These are phyloP conservation scores for Chlorella vulgaris DNA, from an alignment of 139 green algal species.

Conservation along the genomic window DNA sequence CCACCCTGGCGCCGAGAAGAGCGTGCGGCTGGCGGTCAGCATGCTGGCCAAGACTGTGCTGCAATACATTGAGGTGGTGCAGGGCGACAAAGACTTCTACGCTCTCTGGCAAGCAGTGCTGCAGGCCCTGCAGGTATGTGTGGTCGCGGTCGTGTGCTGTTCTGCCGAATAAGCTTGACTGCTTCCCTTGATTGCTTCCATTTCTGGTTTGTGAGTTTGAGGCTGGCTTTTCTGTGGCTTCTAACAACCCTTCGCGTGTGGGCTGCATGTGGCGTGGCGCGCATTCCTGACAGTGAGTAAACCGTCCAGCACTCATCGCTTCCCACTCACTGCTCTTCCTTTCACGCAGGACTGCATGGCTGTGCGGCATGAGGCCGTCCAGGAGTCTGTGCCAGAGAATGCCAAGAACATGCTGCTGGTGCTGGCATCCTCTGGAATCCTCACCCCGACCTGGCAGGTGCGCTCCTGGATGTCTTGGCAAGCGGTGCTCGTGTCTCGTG, in stretches of 20 bases:
- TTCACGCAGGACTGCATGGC: conserved; percentile 57
- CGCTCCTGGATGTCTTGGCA: neutral
- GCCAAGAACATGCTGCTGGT: conserved; percentile 98
- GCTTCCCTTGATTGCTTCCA: neutral
- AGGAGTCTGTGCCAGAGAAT: conserved; percentile 88
- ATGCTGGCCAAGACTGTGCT: conserved; percentile 74
- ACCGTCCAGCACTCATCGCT: too few species aligned
- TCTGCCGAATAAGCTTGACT: neutral
- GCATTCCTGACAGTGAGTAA: too few species aligned
- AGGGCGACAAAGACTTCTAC: conserved; percentile 51
- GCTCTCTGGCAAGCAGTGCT: conserved; percentile 61
- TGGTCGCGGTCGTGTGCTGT: neutral
- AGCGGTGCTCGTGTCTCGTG: too few species aligned
- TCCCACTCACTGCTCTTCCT: neutral
- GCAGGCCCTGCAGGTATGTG: conserved; percentile 39
- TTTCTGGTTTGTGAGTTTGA: neutral
- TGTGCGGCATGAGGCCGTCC: conserved; percentile 67
- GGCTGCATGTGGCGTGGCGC: neutral
- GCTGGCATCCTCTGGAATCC: conserved; percentile 72
- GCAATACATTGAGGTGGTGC: conserved; percentile 52
- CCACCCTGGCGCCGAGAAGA: conserved; percentile 60
- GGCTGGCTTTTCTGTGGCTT: neutral
- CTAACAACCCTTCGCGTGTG: neutral
- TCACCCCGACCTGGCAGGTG: conserved; percentile 58
- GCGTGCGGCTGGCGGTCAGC: conserved; percentile 58